phyloP scores from a whole-genome alignment of 345 rosid genomes.

The Linum usitatissimum region DNA sequence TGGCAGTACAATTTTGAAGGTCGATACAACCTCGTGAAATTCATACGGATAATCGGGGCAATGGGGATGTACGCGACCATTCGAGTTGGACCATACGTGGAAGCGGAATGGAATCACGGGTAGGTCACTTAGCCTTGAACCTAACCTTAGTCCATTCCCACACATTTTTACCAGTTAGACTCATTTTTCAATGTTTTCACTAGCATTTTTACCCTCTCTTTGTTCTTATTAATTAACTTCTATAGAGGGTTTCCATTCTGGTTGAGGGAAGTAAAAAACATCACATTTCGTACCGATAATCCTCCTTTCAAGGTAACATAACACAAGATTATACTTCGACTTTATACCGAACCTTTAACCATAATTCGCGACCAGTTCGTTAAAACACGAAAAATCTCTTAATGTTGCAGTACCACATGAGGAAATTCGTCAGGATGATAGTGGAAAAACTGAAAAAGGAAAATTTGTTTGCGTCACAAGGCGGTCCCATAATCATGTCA shows the following conservation, averaged over 20 bases:
- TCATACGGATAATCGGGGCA: slow-evolving; percentile 56
- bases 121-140: slow-evolving; percentile 7
- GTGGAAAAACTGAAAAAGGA: slow-evolving; percentile 60
- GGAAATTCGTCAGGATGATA: slow-evolving; percentile 40
- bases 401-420: slow-evolving; percentile 41
- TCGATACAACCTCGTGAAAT: slow-evolving; percentile 57
- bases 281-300: slow-evolving; percentile 62
- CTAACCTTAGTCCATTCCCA: no score
- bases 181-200: no score
- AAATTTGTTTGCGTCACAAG: slow-evolving; percentile 64
- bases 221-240: slow-evolving; percentile 10
- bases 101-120: slow-evolving; percentile 88
- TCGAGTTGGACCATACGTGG: slow-evolving; percentile 77
- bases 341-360: no score
- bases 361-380: no score
- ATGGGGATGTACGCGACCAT: slow-evolving; percentile 72
- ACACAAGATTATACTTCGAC: no score
- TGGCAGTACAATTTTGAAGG: slow-evolving; percentile 76
- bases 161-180: not conserved
- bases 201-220: not conserved
- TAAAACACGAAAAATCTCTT: no score
- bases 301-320: slow-evolving; percentile 55
- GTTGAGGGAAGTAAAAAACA: slow-evolving; percentile 63
- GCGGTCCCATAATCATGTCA: slow-evolving; percentile 80
- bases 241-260: slow-evolving; percentile 68